phyloP scores from a whole-genome alignment of 495 filamentous ascomycete species.

The Durotheca rogersii region DNA sequence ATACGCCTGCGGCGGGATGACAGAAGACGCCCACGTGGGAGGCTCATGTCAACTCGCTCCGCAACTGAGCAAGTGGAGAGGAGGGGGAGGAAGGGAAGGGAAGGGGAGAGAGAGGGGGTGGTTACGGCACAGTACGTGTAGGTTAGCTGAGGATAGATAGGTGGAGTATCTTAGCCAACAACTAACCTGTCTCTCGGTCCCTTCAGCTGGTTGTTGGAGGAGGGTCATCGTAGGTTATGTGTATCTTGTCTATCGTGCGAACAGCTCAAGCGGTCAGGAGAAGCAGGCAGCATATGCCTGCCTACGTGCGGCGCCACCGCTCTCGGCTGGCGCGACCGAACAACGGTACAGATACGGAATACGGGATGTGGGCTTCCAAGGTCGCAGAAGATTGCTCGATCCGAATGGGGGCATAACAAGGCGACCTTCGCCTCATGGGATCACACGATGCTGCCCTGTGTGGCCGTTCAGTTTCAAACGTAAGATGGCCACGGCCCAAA shows the following conservation, averaged over 20 bases:
- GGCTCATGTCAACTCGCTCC: background rate
- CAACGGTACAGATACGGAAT: background rate
- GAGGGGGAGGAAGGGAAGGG: background rate
- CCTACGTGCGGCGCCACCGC: too few species aligned
- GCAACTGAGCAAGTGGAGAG: background rate
- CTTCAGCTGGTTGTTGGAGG: too few species aligned
- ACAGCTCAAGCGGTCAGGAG: slow-evolving; percentile 1
- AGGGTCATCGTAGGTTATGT: too few species aligned
- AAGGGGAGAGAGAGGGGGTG: background rate
- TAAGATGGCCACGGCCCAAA: background rate
- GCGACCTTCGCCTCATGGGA: slow-evolving; percentile 14
- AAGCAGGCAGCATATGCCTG: too few species aligned
- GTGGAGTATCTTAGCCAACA: too few species aligned
- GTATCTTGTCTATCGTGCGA: too few species aligned
- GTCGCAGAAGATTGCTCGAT: slow-evolving; percentile 3
- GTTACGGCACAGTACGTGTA: background rate
- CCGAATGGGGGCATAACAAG: slow-evolving; percentile 21
- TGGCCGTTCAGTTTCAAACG: background rate
- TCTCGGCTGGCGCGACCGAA: slow-evolving; percentile 1
- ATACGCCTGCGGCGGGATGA: slow-evolving; percentile 14
- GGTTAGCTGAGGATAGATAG: too few species aligned
- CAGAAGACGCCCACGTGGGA: slow-evolving; percentile 21
- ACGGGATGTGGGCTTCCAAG: slow-evolving; percentile 4
- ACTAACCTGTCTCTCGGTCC: too few species aligned
- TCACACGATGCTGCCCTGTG: slow-evolving; percentile 7